These are phyloP conservation scores for Penicillium sp. DNA, from an alignment of 2,329 filamentous ascomycete genomes.

Conservation along the genomic window DNA sequence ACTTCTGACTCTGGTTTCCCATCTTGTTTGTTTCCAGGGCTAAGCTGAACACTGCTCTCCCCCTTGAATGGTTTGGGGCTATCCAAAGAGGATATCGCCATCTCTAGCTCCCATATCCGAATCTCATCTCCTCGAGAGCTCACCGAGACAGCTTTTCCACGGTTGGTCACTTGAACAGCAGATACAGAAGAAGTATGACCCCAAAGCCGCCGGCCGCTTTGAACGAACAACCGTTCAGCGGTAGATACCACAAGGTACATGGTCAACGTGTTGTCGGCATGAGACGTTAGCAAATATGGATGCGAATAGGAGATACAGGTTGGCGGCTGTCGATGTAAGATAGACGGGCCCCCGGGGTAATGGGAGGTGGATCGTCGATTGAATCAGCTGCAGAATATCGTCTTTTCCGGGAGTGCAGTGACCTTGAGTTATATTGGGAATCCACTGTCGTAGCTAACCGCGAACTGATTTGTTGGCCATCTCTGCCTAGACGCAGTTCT, in stretches of 20 bases:
- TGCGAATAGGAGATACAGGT: slow-evolving; percentile 70
- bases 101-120: slow-evolving; percentile 87
- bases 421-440: slow-evolving; percentile 35
- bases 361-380: slow-evolving; percentile 11
- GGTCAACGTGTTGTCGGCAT: slow-evolving; percentile 84
- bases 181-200: slow-evolving; percentile 89
- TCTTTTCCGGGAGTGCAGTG: slow-evolving; percentile 13
- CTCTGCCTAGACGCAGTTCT: slow-evolving; percentile 67
- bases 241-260: slow-evolving; percentile 78
- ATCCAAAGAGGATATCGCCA: slow-evolving; percentile 54
- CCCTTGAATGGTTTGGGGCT: slow-evolving; percentile 45
- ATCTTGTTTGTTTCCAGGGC: slow-evolving; percentile 37
- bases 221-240: slow-evolving; percentile 63
- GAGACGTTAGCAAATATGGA: slow-evolving; percentile 79
- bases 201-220: slow-evolving; percentile 74
- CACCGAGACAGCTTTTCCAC: slow-evolving; percentile 87
- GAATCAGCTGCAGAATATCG: slow-evolving; percentile 25
- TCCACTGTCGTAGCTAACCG: slow-evolving; percentile 43
- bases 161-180: slow-evolving; percentile 76
- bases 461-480: slow-evolving; percentile 44
- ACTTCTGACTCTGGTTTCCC: background rate
- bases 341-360: slow-evolving; percentile 26
- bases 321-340: slow-evolving; percentile 50
- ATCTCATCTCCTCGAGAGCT: slow-evolving; percentile 75
- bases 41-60: slow-evolving; percentile 56